phyloP scores from a whole-genome alignment of 75 land plant species.

The Sequoia sempervirens region DNA sequence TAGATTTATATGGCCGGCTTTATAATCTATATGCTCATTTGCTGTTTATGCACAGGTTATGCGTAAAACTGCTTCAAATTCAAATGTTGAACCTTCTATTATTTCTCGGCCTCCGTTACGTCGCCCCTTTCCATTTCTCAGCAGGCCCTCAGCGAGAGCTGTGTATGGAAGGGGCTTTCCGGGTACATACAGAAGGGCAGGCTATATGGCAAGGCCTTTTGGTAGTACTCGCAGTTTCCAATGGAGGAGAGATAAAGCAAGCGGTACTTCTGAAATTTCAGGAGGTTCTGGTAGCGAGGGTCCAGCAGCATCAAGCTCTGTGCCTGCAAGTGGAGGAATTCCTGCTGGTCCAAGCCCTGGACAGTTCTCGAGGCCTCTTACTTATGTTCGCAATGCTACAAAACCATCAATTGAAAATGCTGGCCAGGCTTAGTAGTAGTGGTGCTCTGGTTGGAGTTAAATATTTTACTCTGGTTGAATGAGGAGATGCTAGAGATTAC shows the following conservation, averaged over 20 bases:
- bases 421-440: not conserved
- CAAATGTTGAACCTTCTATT: slow-evolving; percentile 22
- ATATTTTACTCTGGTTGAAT: not conserved
- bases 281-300: not conserved
- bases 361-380: slow-evolving; percentile 30
- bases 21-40: not conserved
- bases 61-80: slow-evolving; percentile 27
- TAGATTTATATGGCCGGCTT: not conserved
- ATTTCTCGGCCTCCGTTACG: slow-evolving; percentile 24
- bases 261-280: slow-evolving; percentile 7
- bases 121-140: slow-evolving; percentile 31
- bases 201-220: slow-evolving; percentile 17
- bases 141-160: slow-evolving; percentile 26
- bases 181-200: slow-evolving; percentile 30
- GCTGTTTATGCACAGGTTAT: slow-evolving; percentile 34
- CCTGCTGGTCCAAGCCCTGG: not conserved
- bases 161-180: slow-evolving; percentile 39
- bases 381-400: slow-evolving; percentile 43
- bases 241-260: slow-evolving; percentile 53
- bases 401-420: slow-evolving; percentile 23
- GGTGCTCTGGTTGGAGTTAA: not conserved
- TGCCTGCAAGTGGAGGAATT: slow-evolving; percentile 8
- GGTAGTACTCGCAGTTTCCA: slow-evolving; percentile 49
- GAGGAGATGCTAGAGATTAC: not conserved
- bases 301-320: not conserved